Base-by-base conservation (phyloP, 2,329 filamentous ascomycete species). In the Fusarium miscanthi region DNA sequence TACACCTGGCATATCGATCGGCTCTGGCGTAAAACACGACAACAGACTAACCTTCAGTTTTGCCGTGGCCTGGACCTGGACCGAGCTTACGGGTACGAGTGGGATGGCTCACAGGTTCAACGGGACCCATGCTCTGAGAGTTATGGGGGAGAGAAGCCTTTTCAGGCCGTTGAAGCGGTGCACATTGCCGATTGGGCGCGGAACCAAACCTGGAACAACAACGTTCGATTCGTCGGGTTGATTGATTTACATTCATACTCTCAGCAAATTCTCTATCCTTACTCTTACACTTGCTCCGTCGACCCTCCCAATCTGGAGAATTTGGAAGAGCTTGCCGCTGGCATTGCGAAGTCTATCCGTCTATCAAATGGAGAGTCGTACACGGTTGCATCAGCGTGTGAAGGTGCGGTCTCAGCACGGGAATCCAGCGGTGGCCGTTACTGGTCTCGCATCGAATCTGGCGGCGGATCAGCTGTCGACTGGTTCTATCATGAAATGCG, bases 161-260 rank as follows among this genome's bases (percentile, higher is more conserved):
- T 98, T 80, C 90, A 97, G 75, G 94, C 92, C 1, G 85, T 92
- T 3, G 96, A 99, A 82, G 90, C 95, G 5, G 87, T 88, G 58
- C 85, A 88, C 21, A 87, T 98, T 54, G 92, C 94, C 8, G 86
- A 91, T 51, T 99, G 95, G 95, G 93, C 94, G 2, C 89, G 86
- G 76, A 95, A 94, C 78, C 88, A 97, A 80, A 94, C 92, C 12
- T 85, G 90, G 73, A 89, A 92, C 79, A 91, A 92, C 79, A 91
- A 92, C 62, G 90, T 91, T 57, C 87, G 92, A 21, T 94, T 98
- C 74, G 88, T 95, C n/a, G 94, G 92, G 6, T 92, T 97, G 72
- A 80, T 98, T 48, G 96, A 99, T 80, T 86, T 98, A 31, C 96
- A 99, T 82, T 95, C 94, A 4, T 99, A 98, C 81, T 97, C 94